Conservation (phyloP, 306 rosid species). For the Medicago arabica region DNA sequence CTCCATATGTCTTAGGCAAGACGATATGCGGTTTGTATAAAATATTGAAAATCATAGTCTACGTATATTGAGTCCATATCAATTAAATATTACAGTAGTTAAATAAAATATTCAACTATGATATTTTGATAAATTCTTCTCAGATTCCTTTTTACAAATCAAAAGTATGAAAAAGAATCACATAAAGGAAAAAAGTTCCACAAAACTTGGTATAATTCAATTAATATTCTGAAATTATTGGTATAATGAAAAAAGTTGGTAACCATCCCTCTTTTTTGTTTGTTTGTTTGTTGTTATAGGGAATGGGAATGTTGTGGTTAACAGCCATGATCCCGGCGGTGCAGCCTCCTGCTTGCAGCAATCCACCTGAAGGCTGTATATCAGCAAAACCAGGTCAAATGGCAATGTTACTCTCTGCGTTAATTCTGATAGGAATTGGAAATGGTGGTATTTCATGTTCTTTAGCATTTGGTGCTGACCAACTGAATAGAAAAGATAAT, state of each 20-base stretch:
- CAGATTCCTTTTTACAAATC: too few species aligned
- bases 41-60: too few species aligned
- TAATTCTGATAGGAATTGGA: conserved; percentile 62
- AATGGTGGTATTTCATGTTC: conserved; percentile 76
- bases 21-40: too few species aligned
- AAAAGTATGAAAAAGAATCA: too few species aligned
- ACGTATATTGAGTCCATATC: too few species aligned
- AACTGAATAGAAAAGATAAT: conserved; percentile 52
- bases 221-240: neutral
- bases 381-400: conserved; percentile 54
- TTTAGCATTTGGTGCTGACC: conserved; percentile 80
- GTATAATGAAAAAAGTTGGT: neutral
- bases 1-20: too few species aligned
- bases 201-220: too few species aligned
- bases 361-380: conserved; percentile 43
- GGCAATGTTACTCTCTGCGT: conserved; percentile 46
- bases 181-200: too few species aligned
- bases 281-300: conserved; percentile 44
- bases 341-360: conserved; percentile 59
- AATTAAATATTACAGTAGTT: too few species aligned
- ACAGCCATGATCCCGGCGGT: conserved; percentile 67
- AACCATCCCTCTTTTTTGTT: neutral
- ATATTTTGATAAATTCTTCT: too few species aligned
- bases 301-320: conserved; percentile 61
- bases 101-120: too few species aligned